Evolutionary conservation across 148 eudicot species (phyloP).

Genomic region (Pouteria glomerata): DNA sequence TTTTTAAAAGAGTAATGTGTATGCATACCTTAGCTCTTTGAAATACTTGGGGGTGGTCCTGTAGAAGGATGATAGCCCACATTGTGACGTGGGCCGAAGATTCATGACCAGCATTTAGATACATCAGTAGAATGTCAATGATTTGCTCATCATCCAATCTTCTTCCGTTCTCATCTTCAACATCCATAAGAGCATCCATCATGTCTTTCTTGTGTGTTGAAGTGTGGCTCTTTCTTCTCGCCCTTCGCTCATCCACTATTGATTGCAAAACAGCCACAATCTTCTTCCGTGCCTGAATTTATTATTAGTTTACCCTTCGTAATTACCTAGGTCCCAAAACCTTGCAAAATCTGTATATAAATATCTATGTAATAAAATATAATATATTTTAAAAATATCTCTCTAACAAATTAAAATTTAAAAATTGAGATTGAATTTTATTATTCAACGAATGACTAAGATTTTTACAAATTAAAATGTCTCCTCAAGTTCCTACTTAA

Average conservation of each 20-base stretch:
- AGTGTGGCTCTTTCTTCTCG: constrained; percentile 23
- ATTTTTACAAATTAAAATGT: too few species aligned
- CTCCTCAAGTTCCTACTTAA: too few species aligned
- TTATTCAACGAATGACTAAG: too few species aligned
- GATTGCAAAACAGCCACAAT: constrained; percentile 59
- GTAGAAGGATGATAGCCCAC: constrained; percentile 78
- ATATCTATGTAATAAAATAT: too few species aligned
- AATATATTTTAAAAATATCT: too few species aligned
- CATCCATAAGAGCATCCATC: constrained; percentile 74
- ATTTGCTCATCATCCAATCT: constrained; percentile 73
- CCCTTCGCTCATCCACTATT: constrained; percentile 48
- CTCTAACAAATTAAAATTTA: too few species aligned
- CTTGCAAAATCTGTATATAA: too few species aligned
- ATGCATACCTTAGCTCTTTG: constrained; percentile 63
- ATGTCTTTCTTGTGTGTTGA: constrained; percentile 50
- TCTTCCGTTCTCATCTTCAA: constrained; percentile 69
- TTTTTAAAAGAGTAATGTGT: too few species aligned
- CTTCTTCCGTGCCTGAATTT: constrained; percentile 71
- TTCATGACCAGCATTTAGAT: constrained; percentile 95
- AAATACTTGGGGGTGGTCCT: constrained; percentile 61
- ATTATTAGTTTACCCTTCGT: not conserved
- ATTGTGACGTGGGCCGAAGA: constrained; percentile 84
- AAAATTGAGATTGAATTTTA: too few species aligned
- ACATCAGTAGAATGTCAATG: constrained; percentile 75
- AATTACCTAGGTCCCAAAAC: too few species aligned